These are phyloP conservation scores for Fonsecaea monophora DNA, from an alignment of 2,329 filamentous ascomycete genomes.

Conservation along the genomic window DNA sequence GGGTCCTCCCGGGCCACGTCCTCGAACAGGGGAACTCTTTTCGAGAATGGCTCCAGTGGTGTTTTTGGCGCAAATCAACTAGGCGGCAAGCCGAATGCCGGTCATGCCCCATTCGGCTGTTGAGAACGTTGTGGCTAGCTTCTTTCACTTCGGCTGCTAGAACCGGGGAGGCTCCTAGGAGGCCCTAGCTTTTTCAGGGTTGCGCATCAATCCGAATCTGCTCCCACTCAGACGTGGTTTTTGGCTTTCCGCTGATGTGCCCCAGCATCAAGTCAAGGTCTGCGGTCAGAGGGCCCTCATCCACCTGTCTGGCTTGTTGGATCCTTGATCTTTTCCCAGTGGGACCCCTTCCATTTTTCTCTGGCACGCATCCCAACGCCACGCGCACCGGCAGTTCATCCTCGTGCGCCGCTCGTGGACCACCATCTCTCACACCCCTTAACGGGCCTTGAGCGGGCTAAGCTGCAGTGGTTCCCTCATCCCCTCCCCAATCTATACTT, in stretches of 20 bases:
- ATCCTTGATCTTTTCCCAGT: constrained; percentile 20
- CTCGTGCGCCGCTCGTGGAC: constrained; percentile 15
- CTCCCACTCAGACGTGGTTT: constrained; percentile 18
- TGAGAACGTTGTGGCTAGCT: constrained; percentile 36
- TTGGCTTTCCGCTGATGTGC: constrained; percentile 26
- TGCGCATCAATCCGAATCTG: constrained; percentile 33
- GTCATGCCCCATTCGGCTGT: constrained; percentile 35
- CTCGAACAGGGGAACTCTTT: constrained; percentile 32
- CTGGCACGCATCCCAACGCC: constrained; percentile 26
- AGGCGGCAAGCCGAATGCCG: constrained; percentile 26
- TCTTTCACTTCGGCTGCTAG: constrained; percentile 37
- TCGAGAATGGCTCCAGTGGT: constrained; percentile 23
- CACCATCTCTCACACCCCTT: constrained; percentile 11
- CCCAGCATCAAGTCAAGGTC: constrained; percentile 22
- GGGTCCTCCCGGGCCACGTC: constrained; percentile 12
- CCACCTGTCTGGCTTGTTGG: constrained; percentile 9
- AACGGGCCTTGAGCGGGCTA: constrained; percentile 14
- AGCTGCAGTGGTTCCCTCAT: constrained; percentile 14
- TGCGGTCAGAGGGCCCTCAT: constrained; percentile 25
- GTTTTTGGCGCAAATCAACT: constrained; percentile 4
- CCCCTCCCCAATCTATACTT: constrained; percentile 15
- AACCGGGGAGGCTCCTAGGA: constrained; percentile 33
- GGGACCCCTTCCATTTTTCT: constrained; percentile 16
- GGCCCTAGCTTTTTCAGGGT: constrained; percentile 25
- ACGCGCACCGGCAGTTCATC: constrained; percentile 33